Evolutionary conservation across 2,329 filamentous ascomycete genomes (phyloP).

Genomic region (Apiospora malaysiana): DNA sequence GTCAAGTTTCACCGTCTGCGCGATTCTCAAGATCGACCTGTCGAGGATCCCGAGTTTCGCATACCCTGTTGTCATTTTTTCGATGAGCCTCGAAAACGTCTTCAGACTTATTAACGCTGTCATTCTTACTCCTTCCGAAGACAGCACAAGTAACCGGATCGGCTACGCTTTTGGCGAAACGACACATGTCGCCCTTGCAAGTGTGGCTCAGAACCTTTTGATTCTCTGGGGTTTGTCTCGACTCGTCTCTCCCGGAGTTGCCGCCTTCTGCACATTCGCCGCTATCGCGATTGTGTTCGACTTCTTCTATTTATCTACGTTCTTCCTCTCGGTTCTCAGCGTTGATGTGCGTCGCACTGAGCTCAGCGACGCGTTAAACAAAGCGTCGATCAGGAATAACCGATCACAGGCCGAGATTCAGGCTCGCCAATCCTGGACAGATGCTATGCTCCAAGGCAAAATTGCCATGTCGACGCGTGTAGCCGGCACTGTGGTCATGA

Average conservation of each 20-base stretch:
- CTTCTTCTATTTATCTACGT: slow-evolving; percentile 79
- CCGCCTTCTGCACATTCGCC: slow-evolving; percentile 78
- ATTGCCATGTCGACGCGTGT: slow-evolving; percentile 74
- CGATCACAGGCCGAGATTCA: slow-evolving; percentile 32
- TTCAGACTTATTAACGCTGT: slow-evolving; percentile 80
- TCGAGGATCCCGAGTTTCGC: slow-evolving; percentile 75
- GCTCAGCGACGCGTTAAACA: slow-evolving; percentile 73
- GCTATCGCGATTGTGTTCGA: slow-evolving; percentile 78
- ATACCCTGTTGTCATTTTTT: slow-evolving; percentile 78
- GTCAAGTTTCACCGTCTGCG: slow-evolving; percentile 81
- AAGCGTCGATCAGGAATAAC: slow-evolving; percentile 52
- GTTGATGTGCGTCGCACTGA: slow-evolving; percentile 80
- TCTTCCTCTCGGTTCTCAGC: slow-evolving; percentile 79
- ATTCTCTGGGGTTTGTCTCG: slow-evolving; percentile 70
- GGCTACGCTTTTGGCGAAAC: slow-evolving; percentile 77
- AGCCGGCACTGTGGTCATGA: slow-evolving; percentile 74
- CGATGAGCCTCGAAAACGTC: slow-evolving; percentile 80
- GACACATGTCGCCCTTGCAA: slow-evolving; percentile 71
- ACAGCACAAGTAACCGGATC: slow-evolving; percentile 71
- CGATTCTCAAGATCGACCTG: slow-evolving; percentile 75
- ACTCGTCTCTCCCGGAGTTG: slow-evolving; percentile 72
- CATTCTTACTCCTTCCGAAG: slow-evolving; percentile 71
- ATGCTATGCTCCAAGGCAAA: slow-evolving; percentile 67
- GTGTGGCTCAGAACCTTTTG: slow-evolving; percentile 71
- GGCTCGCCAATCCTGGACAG: slow-evolving; percentile 60